Evolutionary conservation across 768 basidiomycete genomes (phyloP).

Genomic region (Boletus insuetus): DNA sequence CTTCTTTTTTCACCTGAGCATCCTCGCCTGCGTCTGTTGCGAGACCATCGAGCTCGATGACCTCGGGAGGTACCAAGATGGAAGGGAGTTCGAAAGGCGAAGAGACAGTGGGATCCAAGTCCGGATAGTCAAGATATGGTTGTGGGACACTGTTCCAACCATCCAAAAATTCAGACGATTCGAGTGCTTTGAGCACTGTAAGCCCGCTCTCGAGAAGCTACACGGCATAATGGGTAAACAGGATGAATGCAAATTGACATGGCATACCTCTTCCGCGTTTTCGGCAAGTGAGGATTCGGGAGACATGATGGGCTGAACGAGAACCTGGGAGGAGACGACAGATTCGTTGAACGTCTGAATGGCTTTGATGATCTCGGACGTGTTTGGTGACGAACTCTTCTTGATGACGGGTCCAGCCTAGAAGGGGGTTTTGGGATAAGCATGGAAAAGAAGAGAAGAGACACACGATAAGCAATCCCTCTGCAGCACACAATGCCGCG

Average conservation of each 20-base stretch:
- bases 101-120: constrained; percentile 37
- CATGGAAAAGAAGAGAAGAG: neutral
- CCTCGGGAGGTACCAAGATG: constrained; percentile 84
- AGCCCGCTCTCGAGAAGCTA: constrained; percentile 79
- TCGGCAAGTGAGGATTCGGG: constrained; percentile 42
- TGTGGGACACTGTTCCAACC: constrained; percentile 56
- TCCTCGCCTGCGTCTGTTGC: constrained; percentile 69
- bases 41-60: constrained; percentile 75
- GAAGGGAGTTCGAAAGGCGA: constrained; percentile 67
- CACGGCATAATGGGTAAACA: neutral
- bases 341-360: constrained; percentile 72
- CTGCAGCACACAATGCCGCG: constrained; percentile 77
- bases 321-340: constrained; percentile 52
- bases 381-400: constrained; percentile 53
- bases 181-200: constrained; percentile 57
- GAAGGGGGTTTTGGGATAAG: neutral
- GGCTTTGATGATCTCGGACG: constrained; percentile 65
- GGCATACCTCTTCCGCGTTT: constrained; percentile 59
- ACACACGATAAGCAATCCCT: constrained; percentile 72
- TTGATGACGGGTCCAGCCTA: constrained; percentile 72
- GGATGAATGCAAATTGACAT: neutral
- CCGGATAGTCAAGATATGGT: constrained; percentile 55
- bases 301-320: constrained; percentile 60
- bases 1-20: constrained; percentile 72
- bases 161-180: constrained; percentile 58